Conservation (phyloP, 2,329 filamentous ascomycete genomes). For the Pestalotiopsis sp. region DNA sequence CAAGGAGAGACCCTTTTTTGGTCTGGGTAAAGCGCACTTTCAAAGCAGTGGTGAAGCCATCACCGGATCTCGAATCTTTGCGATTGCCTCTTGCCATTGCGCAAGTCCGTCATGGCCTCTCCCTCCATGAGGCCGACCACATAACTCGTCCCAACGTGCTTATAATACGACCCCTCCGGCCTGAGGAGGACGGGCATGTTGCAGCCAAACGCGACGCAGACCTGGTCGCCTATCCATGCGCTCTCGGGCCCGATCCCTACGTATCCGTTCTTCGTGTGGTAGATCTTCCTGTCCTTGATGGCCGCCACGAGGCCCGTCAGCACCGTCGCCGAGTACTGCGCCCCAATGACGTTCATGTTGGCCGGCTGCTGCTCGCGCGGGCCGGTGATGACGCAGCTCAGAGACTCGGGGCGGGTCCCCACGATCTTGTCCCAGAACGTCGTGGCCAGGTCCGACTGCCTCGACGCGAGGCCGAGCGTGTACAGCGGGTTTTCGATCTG, state of each 20-base stretch:
- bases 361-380: neutral
- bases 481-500: conserved; percentile 1
- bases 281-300: neutral
- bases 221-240: neutral
- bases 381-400: neutral
- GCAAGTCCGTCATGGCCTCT: neutral
- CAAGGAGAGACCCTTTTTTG: neutral
- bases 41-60: neutral
- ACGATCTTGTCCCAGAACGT: conserved; percentile 7
- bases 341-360: neutral
- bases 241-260: neutral
- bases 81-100: neutral
- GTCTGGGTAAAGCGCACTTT: neutral
- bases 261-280: conserved; percentile 3
- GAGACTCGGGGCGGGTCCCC: neutral
- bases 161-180: neutral
- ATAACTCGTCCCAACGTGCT: neutral
- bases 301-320: neutral
- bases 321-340: neutral
- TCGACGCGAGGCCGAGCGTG: neutral
- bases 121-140: conserved; percentile 2
- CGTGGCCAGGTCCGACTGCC: neutral
- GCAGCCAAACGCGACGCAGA: neutral
- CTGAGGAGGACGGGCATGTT: neutral
- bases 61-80: conserved; percentile 3